Conservation (phyloP, 2,329 filamentous ascomycete genomes). For the Metarhizium sp. region DNA sequence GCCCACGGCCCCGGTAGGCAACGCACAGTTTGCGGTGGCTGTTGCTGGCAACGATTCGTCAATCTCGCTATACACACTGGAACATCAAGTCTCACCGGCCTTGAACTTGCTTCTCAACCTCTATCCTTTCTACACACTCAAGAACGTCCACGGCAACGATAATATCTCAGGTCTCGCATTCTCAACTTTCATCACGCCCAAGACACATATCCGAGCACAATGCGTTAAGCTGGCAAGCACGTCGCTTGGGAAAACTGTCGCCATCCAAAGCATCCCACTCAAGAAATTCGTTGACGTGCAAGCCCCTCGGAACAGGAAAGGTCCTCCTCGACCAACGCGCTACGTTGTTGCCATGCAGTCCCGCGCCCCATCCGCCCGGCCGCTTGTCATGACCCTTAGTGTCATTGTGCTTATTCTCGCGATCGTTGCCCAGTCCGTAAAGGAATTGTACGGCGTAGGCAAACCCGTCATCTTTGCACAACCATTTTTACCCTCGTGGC, state of each 20-base stretch:
- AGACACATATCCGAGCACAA: constrained; percentile 27
- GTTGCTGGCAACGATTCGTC: constrained; percentile 73
- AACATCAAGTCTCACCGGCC: constrained; percentile 44
- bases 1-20: constrained; percentile 41
- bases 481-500: constrained; percentile 42
- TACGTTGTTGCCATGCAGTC: constrained; percentile 60
- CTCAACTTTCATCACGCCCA: constrained; percentile 47
- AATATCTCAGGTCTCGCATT: constrained; percentile 52
- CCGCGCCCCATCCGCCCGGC: constrained; percentile 37
- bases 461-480: constrained; percentile 47
- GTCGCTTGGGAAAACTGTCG: constrained; percentile 69
- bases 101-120: constrained; percentile 44
- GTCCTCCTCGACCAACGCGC: constrained; percentile 43
- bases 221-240: constrained; percentile 69
- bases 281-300: constrained; percentile 31
- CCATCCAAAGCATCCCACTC: constrained; percentile 72
- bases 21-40: constrained; percentile 71
- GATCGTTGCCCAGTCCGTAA: constrained; percentile 51
- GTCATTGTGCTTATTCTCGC: constrained; percentile 52
- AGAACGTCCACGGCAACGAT: constrained; percentile 40
- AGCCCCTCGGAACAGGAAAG: constrained; percentile 22
- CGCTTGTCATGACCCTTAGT: constrained; percentile 43
- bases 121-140: constrained; percentile 42
- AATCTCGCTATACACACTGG: constrained; percentile 67
- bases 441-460: constrained; percentile 52